Conservation (phyloP, 345 rosid species). For the Draba incana region DNA sequence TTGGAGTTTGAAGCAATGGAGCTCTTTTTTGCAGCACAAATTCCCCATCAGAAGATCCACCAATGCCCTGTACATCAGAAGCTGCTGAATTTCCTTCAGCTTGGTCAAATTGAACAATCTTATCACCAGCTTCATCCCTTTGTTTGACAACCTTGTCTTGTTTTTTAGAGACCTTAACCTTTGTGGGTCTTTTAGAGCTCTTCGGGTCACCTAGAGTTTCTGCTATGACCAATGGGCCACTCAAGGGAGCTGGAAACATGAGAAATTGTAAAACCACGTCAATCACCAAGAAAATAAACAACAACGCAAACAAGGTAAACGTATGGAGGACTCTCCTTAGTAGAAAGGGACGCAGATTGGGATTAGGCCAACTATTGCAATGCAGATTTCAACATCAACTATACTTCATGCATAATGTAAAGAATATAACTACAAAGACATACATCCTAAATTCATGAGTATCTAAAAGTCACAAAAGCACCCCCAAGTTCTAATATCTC, state of each 20-base stretch:
- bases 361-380: not conserved
- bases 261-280: constrained; percentile 26
- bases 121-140: constrained; percentile 65
- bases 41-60: constrained; percentile 60
- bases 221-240: constrained; percentile 93
- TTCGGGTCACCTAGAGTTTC: constrained; percentile 72
- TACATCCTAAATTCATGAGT: constrained; percentile 1
- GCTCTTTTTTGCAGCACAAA: constrained; percentile 77
- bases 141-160: constrained; percentile 81
- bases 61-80: constrained; percentile 32
- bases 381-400: constrained; percentile 5
- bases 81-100: constrained; percentile 45
- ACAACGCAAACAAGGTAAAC: constrained; percentile 15
- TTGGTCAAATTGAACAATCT: constrained; percentile 41
- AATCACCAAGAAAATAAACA: constrained; percentile 14
- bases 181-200: constrained; percentile 61
- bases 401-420: constrained; percentile 5
- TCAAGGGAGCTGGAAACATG: constrained; percentile 76
- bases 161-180: constrained; percentile 78
- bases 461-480: constrained; percentile 19
- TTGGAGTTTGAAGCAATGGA: constrained; percentile 42
- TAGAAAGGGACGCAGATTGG: not conserved
- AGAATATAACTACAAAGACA: not conserved
- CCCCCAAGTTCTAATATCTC: not conserved
- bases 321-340: not conserved